A percentile compares a stretch with the other conserved stretches of the same genome.
Evolutionary conservation across 2,329 filamentous ascomycete genomes (phyloP).

Genomic region (Pestalotiopsis sp.): DNA sequence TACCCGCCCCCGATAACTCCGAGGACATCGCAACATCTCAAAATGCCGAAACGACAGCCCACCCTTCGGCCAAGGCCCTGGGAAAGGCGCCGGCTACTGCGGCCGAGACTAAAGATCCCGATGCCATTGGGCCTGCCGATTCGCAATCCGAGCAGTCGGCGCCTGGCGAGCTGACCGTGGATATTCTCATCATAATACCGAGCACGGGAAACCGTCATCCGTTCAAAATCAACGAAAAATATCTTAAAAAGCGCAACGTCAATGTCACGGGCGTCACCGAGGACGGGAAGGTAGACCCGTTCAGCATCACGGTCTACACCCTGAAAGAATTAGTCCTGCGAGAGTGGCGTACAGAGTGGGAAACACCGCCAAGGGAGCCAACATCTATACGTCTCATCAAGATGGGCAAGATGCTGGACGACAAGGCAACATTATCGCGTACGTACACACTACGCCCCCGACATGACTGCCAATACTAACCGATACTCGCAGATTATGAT

Average conservation of each 20-base stretch:
- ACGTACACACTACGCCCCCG: slow-evolving; percentile 31
- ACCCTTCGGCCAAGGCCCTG: slow-evolving; percentile 11
- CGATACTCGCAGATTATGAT: slow-evolving; percentile 57
- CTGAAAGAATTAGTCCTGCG: slow-evolving; percentile 91
- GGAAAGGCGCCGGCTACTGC: slow-evolving; percentile 11
- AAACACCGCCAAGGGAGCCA: slow-evolving; percentile 80
- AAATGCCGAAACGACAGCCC: not conserved
- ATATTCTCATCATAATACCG: slow-evolving; percentile 82
- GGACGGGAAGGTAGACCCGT: slow-evolving; percentile 70
- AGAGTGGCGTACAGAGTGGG: slow-evolving; percentile 94
- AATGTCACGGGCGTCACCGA: slow-evolving; percentile 68
- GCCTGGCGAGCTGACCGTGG: slow-evolving; percentile 49
- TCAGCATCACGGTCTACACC: slow-evolving; percentile 89
- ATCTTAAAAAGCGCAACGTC: slow-evolving; percentile 80
- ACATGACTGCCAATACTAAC: slow-evolving; percentile 11
- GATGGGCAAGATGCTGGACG: slow-evolving; percentile 87
- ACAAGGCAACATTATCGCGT: slow-evolving; percentile 86
- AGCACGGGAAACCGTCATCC: slow-evolving; percentile 79
- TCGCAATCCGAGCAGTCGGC: slow-evolving; percentile 12
- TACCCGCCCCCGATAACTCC: not conserved
- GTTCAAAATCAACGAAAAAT: slow-evolving; percentile 87
- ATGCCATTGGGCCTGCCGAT: slow-evolving; percentile 13
- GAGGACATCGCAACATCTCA: not conserved
- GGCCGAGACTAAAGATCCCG: slow-evolving; percentile 12
- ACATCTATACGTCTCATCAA: slow-evolving; percentile 90